Conservation (phyloP, 768 basidiomycete species). For the Leccinum incarnatum region DNA sequence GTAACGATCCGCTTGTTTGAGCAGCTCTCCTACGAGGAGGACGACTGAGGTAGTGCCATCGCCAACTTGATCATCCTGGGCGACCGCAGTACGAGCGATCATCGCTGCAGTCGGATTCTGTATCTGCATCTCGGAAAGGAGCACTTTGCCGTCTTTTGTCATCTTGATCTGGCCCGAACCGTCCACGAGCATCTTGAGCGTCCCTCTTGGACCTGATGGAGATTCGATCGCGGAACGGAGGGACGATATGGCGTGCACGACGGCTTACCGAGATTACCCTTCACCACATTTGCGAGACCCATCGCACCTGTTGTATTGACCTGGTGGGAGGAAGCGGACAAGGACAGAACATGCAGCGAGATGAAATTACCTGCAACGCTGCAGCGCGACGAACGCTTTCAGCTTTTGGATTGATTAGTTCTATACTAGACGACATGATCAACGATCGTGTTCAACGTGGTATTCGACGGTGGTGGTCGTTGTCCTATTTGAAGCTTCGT, state of each 20-base stretch:
- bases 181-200: slow-evolving; percentile 99
- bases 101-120: slow-evolving; percentile 99
- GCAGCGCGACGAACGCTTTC: slow-evolving; percentile 89
- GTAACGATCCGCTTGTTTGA: slow-evolving; percentile 97
- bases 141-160: slow-evolving; percentile 99
- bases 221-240: slow-evolving; percentile 24
- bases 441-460: slow-evolving; percentile 21
- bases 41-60: slow-evolving; percentile 99
- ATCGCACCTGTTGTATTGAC: slow-evolving; percentile 93
- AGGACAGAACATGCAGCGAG: slow-evolving; percentile 16
- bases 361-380: slow-evolving; percentile 73
- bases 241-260: slow-evolving; percentile 17
- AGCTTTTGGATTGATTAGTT: slow-evolving; percentile 95
- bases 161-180: slow-evolving; percentile 98
- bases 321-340: slow-evolving; percentile 40
- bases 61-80: slow-evolving; percentile 98
- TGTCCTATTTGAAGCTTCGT: slow-evolving; percentile 4
- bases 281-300: slow-evolving; percentile 96
- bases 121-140: slow-evolving; percentile 99
- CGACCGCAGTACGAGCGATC: slow-evolving; percentile 97
- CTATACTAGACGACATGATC: slow-evolving; percentile 74
- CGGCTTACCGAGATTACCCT: slow-evolving; percentile 86
- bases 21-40: slow-evolving; percentile 88
- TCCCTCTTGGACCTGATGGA: slow-evolving; percentile 84
- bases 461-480: slow-evolving; percentile 17